A percentile compares a stretch with the other conserved stretches of the same genome.
phyloP scores from a whole-genome alignment of 345 rosid genomes.

The Eutrema heterophyllum region DNA sequence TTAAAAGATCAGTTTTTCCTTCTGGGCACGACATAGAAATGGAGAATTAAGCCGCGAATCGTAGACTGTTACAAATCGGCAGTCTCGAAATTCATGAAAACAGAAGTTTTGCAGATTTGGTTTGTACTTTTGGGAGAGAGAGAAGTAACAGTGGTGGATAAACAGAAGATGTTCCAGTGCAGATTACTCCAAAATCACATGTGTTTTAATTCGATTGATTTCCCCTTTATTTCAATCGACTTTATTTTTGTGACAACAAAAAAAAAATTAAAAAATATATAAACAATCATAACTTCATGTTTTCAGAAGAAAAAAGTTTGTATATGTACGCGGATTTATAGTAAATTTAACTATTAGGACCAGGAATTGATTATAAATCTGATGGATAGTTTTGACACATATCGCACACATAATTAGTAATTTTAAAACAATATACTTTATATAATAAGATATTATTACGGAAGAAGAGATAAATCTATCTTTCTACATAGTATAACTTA shows the following conservation, averaged over 20 bases:
- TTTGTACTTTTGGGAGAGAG: neutral
- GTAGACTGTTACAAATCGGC: neutral
- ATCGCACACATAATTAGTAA: no score
- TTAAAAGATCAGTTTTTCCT: slow-evolving; percentile 5
- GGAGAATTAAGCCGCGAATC: neutral
- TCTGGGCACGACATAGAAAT: neutral
- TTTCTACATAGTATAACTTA: no score
- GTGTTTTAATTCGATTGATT: slow-evolving; percentile 19
- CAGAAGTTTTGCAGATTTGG: slow-evolving; percentile 8
- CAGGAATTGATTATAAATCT: no score
- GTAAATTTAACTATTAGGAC: no score
- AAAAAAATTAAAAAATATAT: no score
- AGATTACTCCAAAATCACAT: slow-evolving; percentile 12
- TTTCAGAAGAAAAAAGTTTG: neutral
- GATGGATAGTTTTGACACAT: no score
- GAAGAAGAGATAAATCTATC: neutral
- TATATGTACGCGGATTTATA: no score
- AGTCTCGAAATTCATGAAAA: neutral
- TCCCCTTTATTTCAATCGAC: neutral
- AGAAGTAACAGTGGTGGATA: slow-evolving; percentile 2
- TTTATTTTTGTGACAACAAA: neutral
- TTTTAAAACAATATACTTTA: no score
- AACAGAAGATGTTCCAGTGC: slow-evolving; percentile 18
- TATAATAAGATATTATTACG: no score
- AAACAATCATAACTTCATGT: neutral